A percentile compares a stretch with the other conserved stretches of the same genome.
phyloP scores from a whole-genome alignment of 495 filamentous ascomycete species.

The Xylaria intraflava region DNA sequence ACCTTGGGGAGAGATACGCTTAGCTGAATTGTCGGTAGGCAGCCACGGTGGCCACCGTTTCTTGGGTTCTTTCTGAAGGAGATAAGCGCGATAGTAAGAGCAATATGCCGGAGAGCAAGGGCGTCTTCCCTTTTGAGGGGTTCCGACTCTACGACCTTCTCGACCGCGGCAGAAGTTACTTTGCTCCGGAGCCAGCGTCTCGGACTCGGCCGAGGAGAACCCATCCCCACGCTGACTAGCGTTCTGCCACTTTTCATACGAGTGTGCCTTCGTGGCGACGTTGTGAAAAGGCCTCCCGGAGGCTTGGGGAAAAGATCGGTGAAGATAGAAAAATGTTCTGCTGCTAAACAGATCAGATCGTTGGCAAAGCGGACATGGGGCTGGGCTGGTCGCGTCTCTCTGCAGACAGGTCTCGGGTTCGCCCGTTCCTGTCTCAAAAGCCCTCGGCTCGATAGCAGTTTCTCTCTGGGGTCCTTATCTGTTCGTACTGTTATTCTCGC shows the following conservation, averaged over 20 bases:
- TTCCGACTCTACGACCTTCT: slow-evolving; percentile 6
- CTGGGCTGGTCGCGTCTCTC: slow-evolving; percentile 45
- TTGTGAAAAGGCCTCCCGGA: slow-evolving; percentile 20
- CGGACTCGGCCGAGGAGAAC: slow-evolving; percentile 47
- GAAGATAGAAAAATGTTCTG: slow-evolving; percentile 11
- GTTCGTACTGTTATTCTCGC: slow-evolving; percentile 11
- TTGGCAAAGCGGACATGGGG: slow-evolving; percentile 17
- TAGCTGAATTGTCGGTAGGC: not conserved
- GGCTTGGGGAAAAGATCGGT: slow-evolving; percentile 24
- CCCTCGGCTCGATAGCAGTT: slow-evolving; percentile 27
- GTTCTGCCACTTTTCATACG: slow-evolving; percentile 19
- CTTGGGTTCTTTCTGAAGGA: slow-evolving; percentile 49
- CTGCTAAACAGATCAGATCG: slow-evolving; percentile 10
- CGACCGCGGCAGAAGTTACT: slow-evolving; percentile 35
- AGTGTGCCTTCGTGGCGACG: not conserved
- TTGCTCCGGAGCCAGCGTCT: slow-evolving; percentile 51
- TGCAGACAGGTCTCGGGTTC: slow-evolving; percentile 30
- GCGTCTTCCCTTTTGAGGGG: not conserved
- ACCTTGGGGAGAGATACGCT: not conserved
- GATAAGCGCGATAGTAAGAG: slow-evolving; percentile 52
- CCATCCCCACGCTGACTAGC: slow-evolving; percentile 21
- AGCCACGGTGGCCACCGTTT: slow-evolving; percentile 15
- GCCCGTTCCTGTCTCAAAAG: slow-evolving; percentile 33
- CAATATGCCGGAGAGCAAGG: slow-evolving; percentile 28
- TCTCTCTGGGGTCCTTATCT: slow-evolving; percentile 17